Base-by-base conservation (phyloP, 768 basidiomycete species). In the Leccinum longicurvipes region DNA sequence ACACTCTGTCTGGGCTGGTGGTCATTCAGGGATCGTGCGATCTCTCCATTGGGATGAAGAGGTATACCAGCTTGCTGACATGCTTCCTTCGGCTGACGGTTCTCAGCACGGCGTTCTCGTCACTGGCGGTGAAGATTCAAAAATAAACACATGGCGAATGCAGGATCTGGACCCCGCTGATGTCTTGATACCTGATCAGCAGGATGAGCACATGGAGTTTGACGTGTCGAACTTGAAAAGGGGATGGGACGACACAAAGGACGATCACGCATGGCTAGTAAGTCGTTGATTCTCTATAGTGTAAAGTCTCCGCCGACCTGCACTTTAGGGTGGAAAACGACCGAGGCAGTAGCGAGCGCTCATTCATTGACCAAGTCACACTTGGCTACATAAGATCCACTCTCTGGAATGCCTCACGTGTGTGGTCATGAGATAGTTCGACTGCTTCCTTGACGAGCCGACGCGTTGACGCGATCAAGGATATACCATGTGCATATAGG, bases 1-100 rank as follows among this genome's bases (percentile, higher is more conserved):
- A 21, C 70, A 76, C 15, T 79, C 77, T 49, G 63, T 78, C 3
- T 86, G 83, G 83, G 73, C 79, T 14, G 73, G 74, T 11, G 81
- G 80, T 8, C 85, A 87, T 62, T 63, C 69, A 6, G 85, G 83
- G 4, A 63, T 87, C 19, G 80, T 87, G 3, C 77, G 85, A 23
- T 79, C 80, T 12, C 62, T 83, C 8, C 57, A 79, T 23, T 84
- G 79, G 77, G 85, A 87, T 59, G 78, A 83, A 64, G 63, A 76
- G 55, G 84, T 83, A 14, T 9, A 10, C 50, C 53, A 28, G 2
- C 46, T 55, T 12, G 14, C 23, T 36, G 3, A 41, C 6, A 21
- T 23, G 14, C 15, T 31, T 24, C 31, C 41, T 45, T 58, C 31
- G 3, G 1, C 47, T 55, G 11, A 66, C 34, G 4, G 6, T 32